A percentile compares a stretch with the other conserved stretches of the same genome.
phyloP scores from a whole-genome alignment of 768 basidiomycete species.

The Tricholoma terreum region DNA sequence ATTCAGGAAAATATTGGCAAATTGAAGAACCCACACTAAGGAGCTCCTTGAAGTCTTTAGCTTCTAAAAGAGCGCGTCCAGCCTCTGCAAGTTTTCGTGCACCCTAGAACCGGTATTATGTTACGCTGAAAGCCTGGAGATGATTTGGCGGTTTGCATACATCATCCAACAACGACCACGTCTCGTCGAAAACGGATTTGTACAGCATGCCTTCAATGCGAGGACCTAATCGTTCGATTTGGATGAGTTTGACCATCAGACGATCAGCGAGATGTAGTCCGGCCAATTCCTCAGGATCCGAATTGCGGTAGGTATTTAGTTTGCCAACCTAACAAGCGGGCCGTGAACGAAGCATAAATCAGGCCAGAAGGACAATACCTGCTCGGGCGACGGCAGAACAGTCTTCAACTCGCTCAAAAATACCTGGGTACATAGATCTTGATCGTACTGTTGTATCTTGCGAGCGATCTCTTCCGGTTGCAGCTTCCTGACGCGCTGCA shows the following conservation, averaged over 20 bases:
- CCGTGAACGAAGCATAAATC: background rate
- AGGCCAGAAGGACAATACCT: slow-evolving; percentile 40
- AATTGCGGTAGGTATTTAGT: slow-evolving; percentile 83
- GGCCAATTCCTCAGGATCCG: slow-evolving; percentile 82
- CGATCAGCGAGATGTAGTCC: slow-evolving; percentile 93
- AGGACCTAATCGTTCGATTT: slow-evolving; percentile 84
- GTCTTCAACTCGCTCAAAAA: slow-evolving; percentile 89
- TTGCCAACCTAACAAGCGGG: slow-evolving; percentile 65
- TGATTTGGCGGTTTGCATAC: slow-evolving; percentile 38
- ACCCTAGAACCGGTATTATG: slow-evolving; percentile 45
- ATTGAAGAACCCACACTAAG: slow-evolving; percentile 59
- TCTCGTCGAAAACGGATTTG: slow-evolving; percentile 84
- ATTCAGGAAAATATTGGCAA: background rate
- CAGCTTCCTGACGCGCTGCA: slow-evolving; percentile 79
- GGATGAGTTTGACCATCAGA: slow-evolving; percentile 94
- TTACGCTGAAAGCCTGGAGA: background rate
- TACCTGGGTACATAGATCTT: slow-evolving; percentile 79
- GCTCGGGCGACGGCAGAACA: slow-evolving; percentile 88
- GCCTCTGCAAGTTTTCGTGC: slow-evolving; percentile 81
- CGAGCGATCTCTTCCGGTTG: slow-evolving; percentile 84
- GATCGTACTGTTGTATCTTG: slow-evolving; percentile 84
- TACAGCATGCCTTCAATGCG: slow-evolving; percentile 97
- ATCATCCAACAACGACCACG: slow-evolving; percentile 76
- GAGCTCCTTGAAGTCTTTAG: slow-evolving; percentile 87
- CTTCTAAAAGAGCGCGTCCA: slow-evolving; percentile 72